Evolutionary conservation across 441 rosid species (phyloP), one percentile per base, ranked within the genome.

Genomic region (Flueggea neowawraea): DNA sequence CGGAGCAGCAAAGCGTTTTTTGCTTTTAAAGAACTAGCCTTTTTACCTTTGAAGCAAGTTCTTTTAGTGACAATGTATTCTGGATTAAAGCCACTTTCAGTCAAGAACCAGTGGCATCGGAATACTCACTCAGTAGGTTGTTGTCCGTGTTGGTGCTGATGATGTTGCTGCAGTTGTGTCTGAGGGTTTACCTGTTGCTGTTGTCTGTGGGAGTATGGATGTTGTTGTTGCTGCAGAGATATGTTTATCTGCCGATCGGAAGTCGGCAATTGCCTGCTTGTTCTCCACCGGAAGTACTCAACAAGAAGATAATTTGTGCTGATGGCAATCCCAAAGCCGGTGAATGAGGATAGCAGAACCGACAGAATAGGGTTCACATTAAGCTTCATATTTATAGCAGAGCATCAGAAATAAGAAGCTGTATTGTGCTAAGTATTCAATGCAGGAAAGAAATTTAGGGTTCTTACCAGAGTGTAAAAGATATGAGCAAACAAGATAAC

Each of bases 401-500:
- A 45, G 12, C 49, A 12, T 65, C 48, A 16, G 48, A 22, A 28
- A 39, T 39, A 2, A 16, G 22, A 45, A 6, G 28, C 28, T 2
- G 28, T 22, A 22, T 22, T 22, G 28, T 22, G 28, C 28, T 2
- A 22, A 10, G 2, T 17, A 45, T 13, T 39, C 33, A 39, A 16
- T 7, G 7, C 10, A 47, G 16, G 12, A 11, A 6, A 22, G 31
- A 60, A 39, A n/a, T 22, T 28, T 31, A 39, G 55, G n/a, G 39
- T 52, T 52, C 88, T 81, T 72, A 91, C 97, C 74, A 85, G 44
- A 16, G 85, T 51, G 62, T 81, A 86, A 72, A 87, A 87, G 57
- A 89, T 73, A 75, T 89, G 97, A 59, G 95, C 85, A 53, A 82
- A 75, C 16, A 83, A 67, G 78, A 87, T 84, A 73, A 91, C 90